Evolutionary conservation across 1,284 basidiomycete genomes (phyloP).

Genomic region (Puccinia horiana): DNA sequence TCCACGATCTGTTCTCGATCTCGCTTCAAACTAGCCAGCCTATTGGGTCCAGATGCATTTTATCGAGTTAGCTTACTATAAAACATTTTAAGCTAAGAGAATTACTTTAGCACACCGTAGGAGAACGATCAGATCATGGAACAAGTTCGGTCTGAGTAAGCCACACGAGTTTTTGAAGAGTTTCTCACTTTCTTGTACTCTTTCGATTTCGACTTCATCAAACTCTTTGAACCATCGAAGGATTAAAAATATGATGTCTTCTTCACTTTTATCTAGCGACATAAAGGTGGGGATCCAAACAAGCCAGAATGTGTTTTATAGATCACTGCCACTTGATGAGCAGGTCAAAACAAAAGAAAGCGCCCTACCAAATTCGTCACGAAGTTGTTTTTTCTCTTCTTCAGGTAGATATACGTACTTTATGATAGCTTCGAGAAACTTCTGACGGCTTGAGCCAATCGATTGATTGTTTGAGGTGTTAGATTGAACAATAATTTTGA

Average conservation of each 20-base stretch:
- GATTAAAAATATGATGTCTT: conserved; percentile 31
- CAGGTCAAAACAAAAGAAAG: not conserved
- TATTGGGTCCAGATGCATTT: not conserved
- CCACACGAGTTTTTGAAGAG: conserved; percentile 1
- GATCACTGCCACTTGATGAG: not conserved
- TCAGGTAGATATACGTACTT: conserved; percentile 41
- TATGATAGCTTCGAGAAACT: conserved; percentile 21
- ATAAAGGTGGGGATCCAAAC: not conserved
- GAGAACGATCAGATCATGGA: conserved; percentile 24
- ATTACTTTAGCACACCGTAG: conserved; percentile 9
- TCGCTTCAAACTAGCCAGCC: conserved; percentile 32
- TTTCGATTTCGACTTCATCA: conserved; percentile 7
- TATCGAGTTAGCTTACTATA: not conserved
- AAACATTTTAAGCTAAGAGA: not conserved
- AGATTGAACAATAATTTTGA: conserved; percentile 13
- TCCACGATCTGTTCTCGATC: conserved; percentile 46
- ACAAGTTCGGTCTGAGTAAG: not conserved
- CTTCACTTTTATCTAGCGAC: conserved; percentile 22
- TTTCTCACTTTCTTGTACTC: conserved; percentile 12
- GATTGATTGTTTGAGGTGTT: not conserved
- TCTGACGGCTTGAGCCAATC: not conserved
- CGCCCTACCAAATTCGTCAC: conserved; percentile 28
- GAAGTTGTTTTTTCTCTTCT: conserved; percentile 14
- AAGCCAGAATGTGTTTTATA: not conserved
- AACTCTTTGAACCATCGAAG: conserved; percentile 27